Percentiles rank a stretch among this genome's conserved stretches.
Conservation (phyloP, 2,329 filamentous ascomycete genomes). For the Plenodomus tracheiphilus region DNA sequence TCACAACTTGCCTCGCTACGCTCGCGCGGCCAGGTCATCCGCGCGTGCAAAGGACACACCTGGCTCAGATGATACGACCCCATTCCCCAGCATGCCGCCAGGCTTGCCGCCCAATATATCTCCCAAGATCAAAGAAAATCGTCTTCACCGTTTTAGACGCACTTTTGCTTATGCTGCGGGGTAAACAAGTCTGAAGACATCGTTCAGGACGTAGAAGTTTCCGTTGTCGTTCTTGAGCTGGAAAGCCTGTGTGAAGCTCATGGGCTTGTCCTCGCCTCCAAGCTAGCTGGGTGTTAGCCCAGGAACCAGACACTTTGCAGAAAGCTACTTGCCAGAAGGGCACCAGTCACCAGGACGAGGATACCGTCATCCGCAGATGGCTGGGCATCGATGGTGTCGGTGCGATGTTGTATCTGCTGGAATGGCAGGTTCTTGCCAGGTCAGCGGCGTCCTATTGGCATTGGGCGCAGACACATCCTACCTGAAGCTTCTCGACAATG, state of each 20-base stretch:
- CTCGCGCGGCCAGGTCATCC: neutral
- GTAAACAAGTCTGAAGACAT: conserved; percentile 91
- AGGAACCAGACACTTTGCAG: neutral
- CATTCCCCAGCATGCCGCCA: conserved; percentile 4
- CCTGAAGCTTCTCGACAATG: conserved; percentile 81
- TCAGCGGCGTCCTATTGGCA: conserved; percentile 17
- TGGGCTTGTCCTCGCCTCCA: conserved; percentile 80
- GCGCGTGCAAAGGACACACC: neutral
- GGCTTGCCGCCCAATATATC: conserved; percentile 16
- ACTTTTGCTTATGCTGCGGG: conserved; percentile 41
- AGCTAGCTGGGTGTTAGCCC: conserved; percentile 59
- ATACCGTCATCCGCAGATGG: conserved; percentile 71
- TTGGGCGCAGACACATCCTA: conserved; percentile 51
- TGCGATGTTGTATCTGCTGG: conserved; percentile 76
- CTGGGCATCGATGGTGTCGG: conserved; percentile 81
- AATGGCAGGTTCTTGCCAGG: conserved; percentile 71
- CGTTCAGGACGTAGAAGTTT: conserved; percentile 84
- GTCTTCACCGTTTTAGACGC: conserved; percentile 6
- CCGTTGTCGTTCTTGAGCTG: conserved; percentile 75
- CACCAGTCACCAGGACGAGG: conserved; percentile 85
- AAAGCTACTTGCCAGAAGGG: conserved; percentile 68
- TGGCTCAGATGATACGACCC: neutral
- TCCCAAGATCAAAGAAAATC: conserved; percentile 13
- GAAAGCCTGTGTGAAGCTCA: conserved; percentile 91
- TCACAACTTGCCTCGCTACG: neutral